A percentile compares a stretch with the other conserved stretches of the same genome.
Conservation (phyloP, 2,329 filamentous ascomycete genomes). For the Penicillium rolfsii region DNA sequence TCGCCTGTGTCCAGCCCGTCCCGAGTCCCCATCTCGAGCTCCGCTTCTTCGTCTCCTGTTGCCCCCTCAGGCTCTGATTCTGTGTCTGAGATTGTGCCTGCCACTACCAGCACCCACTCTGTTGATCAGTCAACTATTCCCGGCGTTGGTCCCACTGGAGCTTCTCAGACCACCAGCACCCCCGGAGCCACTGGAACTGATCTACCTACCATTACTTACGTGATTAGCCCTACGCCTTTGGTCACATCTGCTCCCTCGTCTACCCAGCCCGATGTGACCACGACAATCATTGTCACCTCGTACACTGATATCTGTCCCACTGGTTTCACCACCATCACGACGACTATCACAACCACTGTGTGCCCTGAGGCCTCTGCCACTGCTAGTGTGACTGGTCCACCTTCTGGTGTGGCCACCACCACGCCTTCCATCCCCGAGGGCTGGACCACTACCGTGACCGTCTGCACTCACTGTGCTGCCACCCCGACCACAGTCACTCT, state of each 20-base stretch:
- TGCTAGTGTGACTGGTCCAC: slow-evolving; percentile 30
- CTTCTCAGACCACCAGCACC: slow-evolving; percentile 2
- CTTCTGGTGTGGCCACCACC: slow-evolving; percentile 22
- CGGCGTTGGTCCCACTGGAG: not conserved
- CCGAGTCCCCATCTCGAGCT: slow-evolving; percentile 4
- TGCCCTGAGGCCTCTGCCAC: slow-evolving; percentile 40
- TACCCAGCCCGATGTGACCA: slow-evolving; percentile 33
- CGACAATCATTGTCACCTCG: slow-evolving; percentile 45
- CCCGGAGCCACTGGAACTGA: slow-evolving; percentile 15
- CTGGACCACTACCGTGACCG: slow-evolving; percentile 47
- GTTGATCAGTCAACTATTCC: not conserved
- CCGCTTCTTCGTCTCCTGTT: not conserved
- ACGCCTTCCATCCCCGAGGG: slow-evolving; percentile 37
- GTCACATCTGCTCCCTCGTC: slow-evolving; percentile 22
- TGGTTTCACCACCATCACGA: slow-evolving; percentile 47
- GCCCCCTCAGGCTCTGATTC: not conserved
- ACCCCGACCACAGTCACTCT: slow-evolving; percentile 46
- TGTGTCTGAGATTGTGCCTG: not conserved
- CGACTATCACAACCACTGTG: slow-evolving; percentile 43
- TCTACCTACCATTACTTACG: slow-evolving; percentile 13
- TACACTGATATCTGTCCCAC: slow-evolving; percentile 49
- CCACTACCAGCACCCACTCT: not conserved
- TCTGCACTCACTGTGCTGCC: slow-evolving; percentile 44
- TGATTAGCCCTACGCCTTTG: slow-evolving; percentile 16
- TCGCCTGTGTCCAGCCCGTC: not conserved